Base-by-base conservation (phyloP, 2,329 filamentous ascomycete genomes). In the Phyllosticta capitalensis region DNA sequence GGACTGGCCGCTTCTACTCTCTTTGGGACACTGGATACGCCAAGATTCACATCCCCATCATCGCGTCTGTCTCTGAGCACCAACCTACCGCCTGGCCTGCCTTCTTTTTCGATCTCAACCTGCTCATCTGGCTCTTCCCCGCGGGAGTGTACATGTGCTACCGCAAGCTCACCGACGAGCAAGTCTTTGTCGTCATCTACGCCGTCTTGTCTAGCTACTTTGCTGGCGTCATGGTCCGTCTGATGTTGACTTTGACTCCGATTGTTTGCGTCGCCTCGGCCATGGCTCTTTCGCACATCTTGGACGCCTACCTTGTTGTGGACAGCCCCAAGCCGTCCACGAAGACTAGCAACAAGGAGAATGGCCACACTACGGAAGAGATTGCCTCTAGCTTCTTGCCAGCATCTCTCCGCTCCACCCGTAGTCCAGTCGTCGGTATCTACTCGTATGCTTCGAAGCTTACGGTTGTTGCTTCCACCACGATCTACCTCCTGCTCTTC, bases 21-120 rank as follows among this genome's bases (percentile, higher is more conserved):
- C 85, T 99, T 30, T 99, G 92, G 91, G 95, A 99, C 73, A 99
- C 94, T 5, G 88, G 90, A 67, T 99, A 99, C 72, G 94, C 94
- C 69, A 99, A 99, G 81, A 95, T 97, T 64, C 94, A 99, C 71
- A 99, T 99, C 71, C 94, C 94, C 63, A 99, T 99, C 71, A 99
- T 99, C 73, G 94, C 94, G 3, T 99, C 94, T n/a, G 94, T 99
- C 53, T 99, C 94, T 1, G 94, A 99, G 78, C 94, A 99, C 78
- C 94, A 99, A 78, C 94, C 94, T 58, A 99, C 94, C 45, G 94
- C 94, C 51, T 99, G 94, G 94, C 94, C 94, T 2, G 90, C 95
- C 17, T 99, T 96, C 82, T 99, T 99, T 80, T 99, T 99, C 74
- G 94, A 99, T 69, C 81, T 99, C 67, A 96, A 95, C 79, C 86